Conservation (phyloP, 805 yeast genomes). For the Dipodascus geniculatus region DNA sequence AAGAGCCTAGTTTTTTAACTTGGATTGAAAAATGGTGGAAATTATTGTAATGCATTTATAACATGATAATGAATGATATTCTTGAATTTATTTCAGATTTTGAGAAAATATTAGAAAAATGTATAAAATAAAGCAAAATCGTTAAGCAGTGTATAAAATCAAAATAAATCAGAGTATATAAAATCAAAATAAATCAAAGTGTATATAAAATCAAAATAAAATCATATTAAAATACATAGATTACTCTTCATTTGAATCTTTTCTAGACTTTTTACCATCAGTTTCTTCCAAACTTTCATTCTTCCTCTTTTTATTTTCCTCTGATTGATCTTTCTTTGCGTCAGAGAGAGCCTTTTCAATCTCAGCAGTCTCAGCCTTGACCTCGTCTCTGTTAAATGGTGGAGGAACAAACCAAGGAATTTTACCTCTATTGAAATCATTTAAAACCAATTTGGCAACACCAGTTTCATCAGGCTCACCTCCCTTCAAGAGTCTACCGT, state of each 20-base stretch:
- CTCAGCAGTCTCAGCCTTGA: not conserved
- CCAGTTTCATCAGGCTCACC: slow-evolving; percentile 97
- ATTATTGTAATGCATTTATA: not conserved
- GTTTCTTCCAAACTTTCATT: not conserved
- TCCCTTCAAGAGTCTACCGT: slow-evolving; percentile 86
- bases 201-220: no score
- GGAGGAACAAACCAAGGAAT: slow-evolving; percentile 98
- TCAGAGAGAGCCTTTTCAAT: not conserved
- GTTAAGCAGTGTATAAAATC: not conserved
- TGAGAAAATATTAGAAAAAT: no score
- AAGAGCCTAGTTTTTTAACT: not conserved
- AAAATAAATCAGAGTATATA: not conserved
- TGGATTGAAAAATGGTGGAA: slow-evolving; percentile 1
- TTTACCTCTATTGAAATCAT: slow-evolving; percentile 93
- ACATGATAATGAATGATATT: not conserved
- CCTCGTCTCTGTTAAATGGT: slow-evolving; percentile 64
- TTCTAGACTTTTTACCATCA: not conserved
- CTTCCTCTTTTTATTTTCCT: not conserved
- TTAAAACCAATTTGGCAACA: slow-evolving; percentile 78
- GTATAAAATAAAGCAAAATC: not conserved
- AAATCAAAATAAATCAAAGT: not conserved
- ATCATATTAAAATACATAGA: not conserved
- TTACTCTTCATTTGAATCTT: not conserved
- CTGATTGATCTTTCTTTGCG: not conserved
- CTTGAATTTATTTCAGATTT: not conserved